A percentile compares a stretch with the other conserved stretches of the same genome.
These are phyloP conservation scores for Tetracladium marchalianum DNA, from an alignment of 495 filamentous ascomycete species.

Conservation along the genomic window DNA sequence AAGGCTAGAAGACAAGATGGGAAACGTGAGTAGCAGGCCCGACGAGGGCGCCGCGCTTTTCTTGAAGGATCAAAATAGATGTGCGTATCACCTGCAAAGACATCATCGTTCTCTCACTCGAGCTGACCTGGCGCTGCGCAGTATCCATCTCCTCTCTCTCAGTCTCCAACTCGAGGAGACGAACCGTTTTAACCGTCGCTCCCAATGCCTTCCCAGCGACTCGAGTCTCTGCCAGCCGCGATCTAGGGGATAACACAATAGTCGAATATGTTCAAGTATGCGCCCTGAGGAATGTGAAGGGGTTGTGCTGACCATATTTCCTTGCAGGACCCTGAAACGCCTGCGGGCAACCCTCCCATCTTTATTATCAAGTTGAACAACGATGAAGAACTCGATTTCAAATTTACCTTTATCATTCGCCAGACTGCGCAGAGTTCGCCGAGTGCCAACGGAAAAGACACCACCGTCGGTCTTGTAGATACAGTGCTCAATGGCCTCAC, in stretches of 20 bases:
- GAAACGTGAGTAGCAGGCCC: slow-evolving; percentile 81
- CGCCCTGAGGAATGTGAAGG: not conserved
- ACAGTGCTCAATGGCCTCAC: slow-evolving; percentile 83
- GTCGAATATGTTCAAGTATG: slow-evolving; percentile 89
- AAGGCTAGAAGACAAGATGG: slow-evolving; percentile 46
- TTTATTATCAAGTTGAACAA: slow-evolving; percentile 82
- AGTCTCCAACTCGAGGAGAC: slow-evolving; percentile 66
- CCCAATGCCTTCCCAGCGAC: slow-evolving; percentile 87
- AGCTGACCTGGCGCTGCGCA: slow-evolving; percentile 24
- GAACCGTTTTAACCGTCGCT: slow-evolving; percentile 63
- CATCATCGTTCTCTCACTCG: not conserved
- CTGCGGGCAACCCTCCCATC: slow-evolving; percentile 44
- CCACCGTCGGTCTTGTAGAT: slow-evolving; percentile 43
- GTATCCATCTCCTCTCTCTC: slow-evolving; percentile 77
- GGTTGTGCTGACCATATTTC: slow-evolving; percentile 1
- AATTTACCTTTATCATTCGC: slow-evolving; percentile 82
- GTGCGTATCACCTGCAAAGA: slow-evolving; percentile 37
- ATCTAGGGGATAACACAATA: slow-evolving; percentile 60
- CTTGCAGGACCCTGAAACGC: slow-evolving; percentile 67
- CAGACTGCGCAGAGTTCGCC: slow-evolving; percentile 44
- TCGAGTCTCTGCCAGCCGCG: slow-evolving; percentile 65
- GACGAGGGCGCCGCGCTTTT: slow-evolving; percentile 79
- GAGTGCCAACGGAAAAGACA: slow-evolving; percentile 40
- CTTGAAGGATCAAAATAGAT: slow-evolving; percentile 81
- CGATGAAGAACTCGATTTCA: slow-evolving; percentile 85